These are phyloP conservation scores for Tolypocladium sp. DNA, from an alignment of 2,329 filamentous ascomycete genomes.

Conservation along the genomic window DNA sequence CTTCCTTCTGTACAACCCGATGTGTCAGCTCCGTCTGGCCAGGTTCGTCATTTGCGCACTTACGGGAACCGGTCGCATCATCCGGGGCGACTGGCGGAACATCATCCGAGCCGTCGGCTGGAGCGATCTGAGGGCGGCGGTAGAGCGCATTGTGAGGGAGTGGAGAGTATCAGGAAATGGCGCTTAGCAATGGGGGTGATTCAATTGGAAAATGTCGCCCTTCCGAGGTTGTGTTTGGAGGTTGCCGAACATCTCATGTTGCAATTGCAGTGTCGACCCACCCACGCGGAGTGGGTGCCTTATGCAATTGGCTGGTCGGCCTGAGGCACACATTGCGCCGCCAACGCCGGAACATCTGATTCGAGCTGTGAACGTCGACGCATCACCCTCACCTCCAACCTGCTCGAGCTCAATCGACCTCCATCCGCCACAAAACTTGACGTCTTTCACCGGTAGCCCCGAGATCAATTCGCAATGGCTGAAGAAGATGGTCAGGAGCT, in stretches of 20 bases:
- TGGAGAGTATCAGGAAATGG: constrained; percentile 17
- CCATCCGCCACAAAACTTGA: constrained; percentile 8
- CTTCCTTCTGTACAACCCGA: constrained; percentile 45
- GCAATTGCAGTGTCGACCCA: constrained; percentile 23
- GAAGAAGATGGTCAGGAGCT: constrained; percentile 70
- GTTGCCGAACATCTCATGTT: constrained; percentile 25
- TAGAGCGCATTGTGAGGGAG: constrained; percentile 52
- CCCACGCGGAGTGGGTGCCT: constrained; percentile 19
- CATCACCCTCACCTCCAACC: constrained; percentile 10
- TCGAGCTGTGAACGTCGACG: constrained; percentile 26
- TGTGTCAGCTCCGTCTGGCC: constrained; percentile 14
- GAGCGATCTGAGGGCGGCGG: constrained; percentile 57
- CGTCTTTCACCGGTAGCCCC: constrained; percentile 10
- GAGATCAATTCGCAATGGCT: constrained; percentile 62
- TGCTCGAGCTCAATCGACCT: constrained; percentile 14
- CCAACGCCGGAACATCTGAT: constrained; percentile 30
- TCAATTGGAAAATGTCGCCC: constrained; percentile 22
- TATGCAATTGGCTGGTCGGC: constrained; percentile 24
- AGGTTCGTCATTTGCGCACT: constrained; percentile 15
- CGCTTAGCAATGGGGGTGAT: constrained; percentile 15
- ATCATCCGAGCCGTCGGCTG: constrained; percentile 55
- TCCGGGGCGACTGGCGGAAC: constrained; percentile 56
- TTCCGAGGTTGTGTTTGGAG: constrained; percentile 18
- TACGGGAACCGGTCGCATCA: constrained; percentile 67
- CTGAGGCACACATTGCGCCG: constrained; percentile 28